Evolutionary conservation across 345 rosid species (phyloP).

Genomic region (Aethionema arabicum): DNA sequence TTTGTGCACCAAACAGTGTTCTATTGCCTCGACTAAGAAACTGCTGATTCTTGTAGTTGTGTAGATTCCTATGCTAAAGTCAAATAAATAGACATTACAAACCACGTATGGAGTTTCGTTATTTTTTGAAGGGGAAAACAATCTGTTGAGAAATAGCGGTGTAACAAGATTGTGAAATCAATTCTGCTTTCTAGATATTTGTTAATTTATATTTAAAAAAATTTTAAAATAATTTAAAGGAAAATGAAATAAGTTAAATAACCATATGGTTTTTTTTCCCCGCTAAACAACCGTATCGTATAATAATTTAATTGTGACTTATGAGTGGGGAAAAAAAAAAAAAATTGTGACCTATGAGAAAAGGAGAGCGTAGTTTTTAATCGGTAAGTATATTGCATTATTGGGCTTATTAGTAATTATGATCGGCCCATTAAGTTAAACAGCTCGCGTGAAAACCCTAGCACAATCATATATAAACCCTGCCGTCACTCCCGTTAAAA

Average conservation of each 20-base stretch:
- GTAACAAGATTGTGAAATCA: no score
- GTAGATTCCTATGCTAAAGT: constrained; percentile 1
- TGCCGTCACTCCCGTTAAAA: constrained; percentile 16
- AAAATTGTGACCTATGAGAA: no score
- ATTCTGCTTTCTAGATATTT: no score
- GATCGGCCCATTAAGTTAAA: constrained; percentile 10
- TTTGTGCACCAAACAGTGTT: not conserved
- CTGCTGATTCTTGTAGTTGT: not conserved
- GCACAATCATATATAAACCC: constrained; percentile 21
- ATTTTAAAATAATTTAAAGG: no score
- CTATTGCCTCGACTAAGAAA: constrained; percentile 7
- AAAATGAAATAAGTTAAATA: no score
- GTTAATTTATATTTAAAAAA: no score
- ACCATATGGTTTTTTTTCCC: no score
- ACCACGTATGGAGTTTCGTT: no score
- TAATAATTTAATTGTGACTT: no score
- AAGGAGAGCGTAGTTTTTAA: no score
- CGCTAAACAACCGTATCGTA: no score
- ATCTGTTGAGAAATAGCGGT: not conserved
- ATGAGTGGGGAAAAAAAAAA: no score
- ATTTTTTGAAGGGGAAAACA: not conserved
- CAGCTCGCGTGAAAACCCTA: constrained; percentile 32
- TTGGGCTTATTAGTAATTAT: not conserved
- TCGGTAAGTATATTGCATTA: not conserved
- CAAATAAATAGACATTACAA: constrained; percentile 11